phyloP scores from a whole-genome alignment of 2,329 filamentous ascomycete species.

The Aspergillus bombycis region DNA sequence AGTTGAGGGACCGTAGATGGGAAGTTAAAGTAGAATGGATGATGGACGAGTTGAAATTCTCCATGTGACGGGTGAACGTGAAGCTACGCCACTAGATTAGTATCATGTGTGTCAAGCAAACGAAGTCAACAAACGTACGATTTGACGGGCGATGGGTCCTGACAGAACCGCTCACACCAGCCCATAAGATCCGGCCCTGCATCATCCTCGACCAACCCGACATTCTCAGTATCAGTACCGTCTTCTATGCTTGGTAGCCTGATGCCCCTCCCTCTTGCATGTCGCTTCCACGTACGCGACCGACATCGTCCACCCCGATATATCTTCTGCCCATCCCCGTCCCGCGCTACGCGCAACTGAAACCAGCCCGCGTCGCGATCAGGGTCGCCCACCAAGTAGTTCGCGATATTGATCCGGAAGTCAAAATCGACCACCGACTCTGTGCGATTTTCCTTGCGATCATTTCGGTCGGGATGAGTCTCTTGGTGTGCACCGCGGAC shows the following conservation, averaged over 20 bases:
- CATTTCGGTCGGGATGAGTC: constrained; percentile 26
- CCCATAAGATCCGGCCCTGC: constrained; percentile 20
- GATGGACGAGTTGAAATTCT: constrained; percentile 31
- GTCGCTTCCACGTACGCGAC: constrained; percentile 9
- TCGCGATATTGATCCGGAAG: constrained; percentile 30
- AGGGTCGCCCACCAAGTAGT: constrained; percentile 22
- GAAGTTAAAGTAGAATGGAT: constrained; percentile 35
- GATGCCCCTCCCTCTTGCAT: constrained; percentile 13
- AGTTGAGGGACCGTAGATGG: constrained; percentile 43
- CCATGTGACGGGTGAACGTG: constrained; percentile 34
- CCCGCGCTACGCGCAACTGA: constrained; percentile 23
- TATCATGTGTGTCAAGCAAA: background rate
- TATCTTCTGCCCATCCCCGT: constrained; percentile 27
- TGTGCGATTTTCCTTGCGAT: constrained; percentile 24
- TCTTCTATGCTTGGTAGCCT: background rate
- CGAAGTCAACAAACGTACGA: constrained; percentile 31
- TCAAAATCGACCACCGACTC: constrained; percentile 35
- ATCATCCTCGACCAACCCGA: background rate
- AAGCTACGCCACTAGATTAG: constrained; percentile 24
- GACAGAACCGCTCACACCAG: constrained; percentile 44
- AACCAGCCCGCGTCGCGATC: constrained; percentile 19
- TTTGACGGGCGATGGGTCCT: constrained; percentile 38
- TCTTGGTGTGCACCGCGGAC: constrained; percentile 59
- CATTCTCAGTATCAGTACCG: constrained; percentile 1
- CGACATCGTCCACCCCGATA: constrained; percentile 29